These are phyloP conservation scores for Benincasa hispida DNA, from an alignment of 306 rosid species.

Conservation along the genomic window DNA sequence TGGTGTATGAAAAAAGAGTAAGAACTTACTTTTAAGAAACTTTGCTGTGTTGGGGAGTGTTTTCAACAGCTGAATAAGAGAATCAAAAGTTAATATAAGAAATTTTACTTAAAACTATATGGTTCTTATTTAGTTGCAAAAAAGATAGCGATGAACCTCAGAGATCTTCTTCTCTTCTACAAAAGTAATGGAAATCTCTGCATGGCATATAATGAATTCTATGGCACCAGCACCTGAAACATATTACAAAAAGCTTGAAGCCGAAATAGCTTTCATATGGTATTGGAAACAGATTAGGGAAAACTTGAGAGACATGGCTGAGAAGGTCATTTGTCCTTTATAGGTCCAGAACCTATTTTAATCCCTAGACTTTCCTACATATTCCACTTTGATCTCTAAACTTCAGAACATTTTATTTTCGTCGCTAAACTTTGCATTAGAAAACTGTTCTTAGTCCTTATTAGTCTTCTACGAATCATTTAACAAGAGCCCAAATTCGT, in stretches of 20 bases:
- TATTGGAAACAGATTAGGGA: background rate
- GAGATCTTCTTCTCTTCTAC: conserved; percentile 76
- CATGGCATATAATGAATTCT: conserved; percentile 74
- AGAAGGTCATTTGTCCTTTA: background rate
- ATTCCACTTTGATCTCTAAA: background rate
- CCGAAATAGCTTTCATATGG: background rate
- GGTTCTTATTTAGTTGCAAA: background rate
- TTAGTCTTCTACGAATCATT: background rate
- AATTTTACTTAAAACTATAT: background rate
- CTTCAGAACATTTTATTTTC: background rate
- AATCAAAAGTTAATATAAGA: background rate
- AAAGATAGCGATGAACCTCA: conserved; percentile 33
- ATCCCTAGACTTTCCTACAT: background rate
- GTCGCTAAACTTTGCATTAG: background rate
- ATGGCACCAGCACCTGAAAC: conserved; percentile 74
- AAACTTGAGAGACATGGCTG: background rate
- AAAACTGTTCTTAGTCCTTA: background rate
- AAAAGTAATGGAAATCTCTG: conserved; percentile 71
- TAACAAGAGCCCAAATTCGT: background rate
- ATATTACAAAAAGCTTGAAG: background rate
- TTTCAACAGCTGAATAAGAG: conserved; percentile 58
- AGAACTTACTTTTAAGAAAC: conserved; percentile 52
- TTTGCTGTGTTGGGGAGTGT: conserved; percentile 51
- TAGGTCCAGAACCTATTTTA: background rate
- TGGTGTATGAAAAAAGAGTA: conserved; percentile 14